Conservation (phyloP, 2,329 filamentous ascomycete species). For the Chaetomium strumarium region DNA sequence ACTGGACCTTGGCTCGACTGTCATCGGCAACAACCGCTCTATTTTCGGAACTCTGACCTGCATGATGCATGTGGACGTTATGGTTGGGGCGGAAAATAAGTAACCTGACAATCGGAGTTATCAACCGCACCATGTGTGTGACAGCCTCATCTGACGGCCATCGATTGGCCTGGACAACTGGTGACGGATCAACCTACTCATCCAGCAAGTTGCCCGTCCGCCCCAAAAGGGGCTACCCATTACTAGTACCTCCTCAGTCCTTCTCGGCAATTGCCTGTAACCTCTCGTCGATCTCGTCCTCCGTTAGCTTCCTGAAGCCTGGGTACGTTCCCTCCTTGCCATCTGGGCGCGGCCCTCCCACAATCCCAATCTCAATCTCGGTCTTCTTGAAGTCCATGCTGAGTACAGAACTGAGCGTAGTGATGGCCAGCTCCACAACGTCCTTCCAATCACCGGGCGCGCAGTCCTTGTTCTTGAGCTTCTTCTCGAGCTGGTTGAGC, state of each 20-base stretch:
- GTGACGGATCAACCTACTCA: conserved; percentile 13
- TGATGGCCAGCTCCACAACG: conserved; percentile 94
- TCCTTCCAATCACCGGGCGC: conserved; percentile 94
- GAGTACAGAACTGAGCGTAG: conserved; percentile 88
- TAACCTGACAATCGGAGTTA: conserved; percentile 20
- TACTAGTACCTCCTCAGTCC: conserved; percentile 54
- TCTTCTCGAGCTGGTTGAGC: conserved; percentile 97
- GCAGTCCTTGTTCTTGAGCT: conserved; percentile 97
- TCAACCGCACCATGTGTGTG: conserved; percentile 14
- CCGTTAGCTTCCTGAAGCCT: conserved; percentile 80
- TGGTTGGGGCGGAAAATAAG: conserved; percentile 19
- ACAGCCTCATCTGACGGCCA: conserved; percentile 11
- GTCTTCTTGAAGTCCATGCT: conserved; percentile 99
- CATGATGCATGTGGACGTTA: conserved; percentile 26
- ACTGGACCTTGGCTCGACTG: neutral
- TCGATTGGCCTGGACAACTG: conserved; percentile 11
- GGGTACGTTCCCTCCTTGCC: conserved; percentile 76
- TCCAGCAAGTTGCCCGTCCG: conserved; percentile 6
- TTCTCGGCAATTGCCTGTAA: conserved; percentile 98
- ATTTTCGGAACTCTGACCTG: conserved; percentile 17
- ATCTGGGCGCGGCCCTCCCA: conserved; percentile 77
- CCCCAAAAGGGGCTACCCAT: neutral
- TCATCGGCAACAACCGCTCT: conserved; percentile 15
- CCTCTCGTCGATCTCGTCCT: conserved; percentile 97
- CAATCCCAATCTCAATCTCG: conserved; percentile 96